These are phyloP conservation scores for Chaetomium sp. DNA, from an alignment of 2,329 filamentous ascomycete genomes.

Conservation along the genomic window DNA sequence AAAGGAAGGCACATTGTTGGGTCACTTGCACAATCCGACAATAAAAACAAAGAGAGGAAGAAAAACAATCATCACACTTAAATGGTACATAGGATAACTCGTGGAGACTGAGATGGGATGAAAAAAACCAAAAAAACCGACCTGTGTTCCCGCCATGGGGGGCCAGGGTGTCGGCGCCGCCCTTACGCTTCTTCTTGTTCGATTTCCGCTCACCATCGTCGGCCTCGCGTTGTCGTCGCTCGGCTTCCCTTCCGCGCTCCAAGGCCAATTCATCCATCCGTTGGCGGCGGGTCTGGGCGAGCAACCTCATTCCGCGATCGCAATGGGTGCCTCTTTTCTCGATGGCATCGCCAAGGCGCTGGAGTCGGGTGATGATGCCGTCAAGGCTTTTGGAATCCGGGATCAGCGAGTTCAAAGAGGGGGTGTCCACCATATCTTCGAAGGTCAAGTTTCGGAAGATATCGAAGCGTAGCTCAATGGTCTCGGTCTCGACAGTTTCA, in stretches of 20 bases:
- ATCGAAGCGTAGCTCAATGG: constrained; percentile 58
- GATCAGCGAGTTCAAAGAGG: constrained; percentile 49
- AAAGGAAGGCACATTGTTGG: not conserved
- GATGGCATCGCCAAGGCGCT: constrained; percentile 58
- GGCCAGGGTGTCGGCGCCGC: constrained; percentile 47
- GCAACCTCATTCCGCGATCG: constrained; percentile 66
- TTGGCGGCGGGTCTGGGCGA: constrained; percentile 60
- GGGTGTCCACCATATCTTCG: constrained; percentile 63
- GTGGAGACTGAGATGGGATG: not conserved
- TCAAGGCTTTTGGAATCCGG: constrained; percentile 60
- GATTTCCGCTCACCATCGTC: constrained; percentile 47
- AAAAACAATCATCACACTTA: no score
- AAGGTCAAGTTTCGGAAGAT: constrained; percentile 54
- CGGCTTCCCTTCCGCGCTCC: constrained; percentile 43
- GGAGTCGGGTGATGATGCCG: constrained; percentile 56
- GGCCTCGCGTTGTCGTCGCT: constrained; percentile 42
- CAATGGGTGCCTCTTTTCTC: constrained; percentile 61
- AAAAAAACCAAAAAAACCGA: constrained; percentile 20
- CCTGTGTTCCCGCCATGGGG: constrained; percentile 45
- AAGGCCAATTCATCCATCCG: constrained; percentile 46
- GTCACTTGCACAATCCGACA: no score
- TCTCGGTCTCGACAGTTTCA: constrained; percentile 54
- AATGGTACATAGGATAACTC: not conserved
- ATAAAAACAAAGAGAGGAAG: no score
- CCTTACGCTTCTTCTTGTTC: constrained; percentile 77